Evolutionary conservation across 2,329 filamentous ascomycete genomes (phyloP), one percentile per base, ranked within the genome.

Genomic region (Dothiorella sarmentorum): DNA sequence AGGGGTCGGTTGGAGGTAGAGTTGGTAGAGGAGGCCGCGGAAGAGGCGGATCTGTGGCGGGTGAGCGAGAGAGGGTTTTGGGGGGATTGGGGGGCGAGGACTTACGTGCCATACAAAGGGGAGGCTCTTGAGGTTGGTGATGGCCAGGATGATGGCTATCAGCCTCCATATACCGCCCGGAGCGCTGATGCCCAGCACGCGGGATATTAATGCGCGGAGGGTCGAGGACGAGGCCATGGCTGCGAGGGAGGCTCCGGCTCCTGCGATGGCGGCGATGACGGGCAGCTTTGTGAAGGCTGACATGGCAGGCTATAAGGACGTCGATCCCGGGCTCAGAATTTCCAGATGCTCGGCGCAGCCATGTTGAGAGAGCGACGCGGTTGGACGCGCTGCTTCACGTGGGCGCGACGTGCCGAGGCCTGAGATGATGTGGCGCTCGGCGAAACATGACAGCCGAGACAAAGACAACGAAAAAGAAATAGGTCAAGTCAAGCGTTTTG

Each of bases 31-130:
- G 52, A 79, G 70, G 56, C 75, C 73, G 57, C 73, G 71, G 62
- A 78, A 74, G 61, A 80, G 73, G 59, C 78, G 77, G 56, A 77
- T 61, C 75, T 79, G 58, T 40, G n/a, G 52, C 11, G 17, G 17
- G 11, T 24, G 6, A 24, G 15, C 57, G 43, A 57, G 43, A n/a
- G 11, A 7, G 2, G 55, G 26, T 13, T 15, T 29, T 27, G 17
- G 27, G 15, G 13, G 15, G 18, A 1, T 6, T 20, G 40, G 7
- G 7, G 24, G 61, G 60, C 24, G 38, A 24, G 52, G 35, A 74
- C 85, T 58, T 80, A 89, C 86, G 64, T 90, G 90, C 89, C 89
- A 93, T 9, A 84, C 82, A 40, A 90, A 80, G 0, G 89, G 89
- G 61, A 91, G 68, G 61, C 82, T 88, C 79, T 93, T 93, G 75